phyloP scores from a whole-genome alignment of 83 land plant species.

The Thuja plicata region DNA sequence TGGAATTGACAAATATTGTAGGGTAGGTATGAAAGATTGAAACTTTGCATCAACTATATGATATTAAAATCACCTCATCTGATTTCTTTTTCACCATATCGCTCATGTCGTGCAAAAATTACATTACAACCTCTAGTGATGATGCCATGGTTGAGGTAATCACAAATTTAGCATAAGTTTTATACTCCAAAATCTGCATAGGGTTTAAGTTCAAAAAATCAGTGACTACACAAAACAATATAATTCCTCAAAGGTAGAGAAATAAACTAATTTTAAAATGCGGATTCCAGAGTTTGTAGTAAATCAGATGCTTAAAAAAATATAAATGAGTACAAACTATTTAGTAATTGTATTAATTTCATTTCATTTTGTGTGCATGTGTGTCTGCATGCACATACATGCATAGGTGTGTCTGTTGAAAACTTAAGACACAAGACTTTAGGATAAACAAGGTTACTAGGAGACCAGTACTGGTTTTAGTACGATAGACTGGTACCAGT shows the following conservation, averaged over 20 bases:
- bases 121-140: slow-evolving; percentile 67
- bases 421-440: too few species aligned
- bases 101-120: slow-evolving; percentile 68
- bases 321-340: background rate
- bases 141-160: slow-evolving; percentile 71
- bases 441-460: too few species aligned
- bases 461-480: too few species aligned
- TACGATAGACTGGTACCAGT: too few species aligned
- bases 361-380: too few species aligned
- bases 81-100: slow-evolving; percentile 54
- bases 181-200: slow-evolving; percentile 78
- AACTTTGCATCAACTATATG: background rate
- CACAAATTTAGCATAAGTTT: slow-evolving; percentile 80
- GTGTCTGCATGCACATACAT: too few species aligned
- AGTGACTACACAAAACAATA: background rate
- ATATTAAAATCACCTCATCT: slow-evolving; percentile 31
- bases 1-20: background rate
- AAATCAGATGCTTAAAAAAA: background rate
- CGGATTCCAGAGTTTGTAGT: background rate
- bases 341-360: too few species aligned
- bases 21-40: background rate
- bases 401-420: background rate
- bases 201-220: background rate
- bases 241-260: background rate
- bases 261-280: background rate